These are phyloP conservation scores for Pythium vanterpoolii DNA, from an alignment of 352 stramenopile species.

Conservation along the genomic window DNA sequence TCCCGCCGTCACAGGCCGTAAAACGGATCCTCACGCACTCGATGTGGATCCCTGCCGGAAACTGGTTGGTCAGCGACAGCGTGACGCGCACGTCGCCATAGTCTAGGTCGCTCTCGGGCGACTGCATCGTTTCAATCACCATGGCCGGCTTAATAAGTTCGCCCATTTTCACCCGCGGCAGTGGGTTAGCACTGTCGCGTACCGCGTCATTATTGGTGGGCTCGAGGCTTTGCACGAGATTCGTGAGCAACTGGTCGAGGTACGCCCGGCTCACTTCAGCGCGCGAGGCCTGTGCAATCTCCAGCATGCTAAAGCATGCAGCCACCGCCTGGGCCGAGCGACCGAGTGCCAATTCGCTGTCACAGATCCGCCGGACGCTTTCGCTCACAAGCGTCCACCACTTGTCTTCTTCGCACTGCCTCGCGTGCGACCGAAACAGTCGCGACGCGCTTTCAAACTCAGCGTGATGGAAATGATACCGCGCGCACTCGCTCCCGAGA, in stretches of 20 bases:
- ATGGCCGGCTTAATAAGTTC: slow-evolving; percentile 49
- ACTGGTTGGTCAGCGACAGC: slow-evolving; percentile 52
- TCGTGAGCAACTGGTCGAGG: slow-evolving; percentile 43
- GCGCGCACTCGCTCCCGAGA: slow-evolving; percentile 63
- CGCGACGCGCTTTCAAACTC: slow-evolving; percentile 67
- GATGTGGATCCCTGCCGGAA: slow-evolving; percentile 52
- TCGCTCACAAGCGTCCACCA: slow-evolving; percentile 63
- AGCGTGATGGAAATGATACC: slow-evolving; percentile 46
- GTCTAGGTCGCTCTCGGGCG: slow-evolving; percentile 33
- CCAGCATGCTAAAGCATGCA: slow-evolving; percentile 63
- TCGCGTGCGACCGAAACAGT: slow-evolving; percentile 59
- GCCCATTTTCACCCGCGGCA: slow-evolving; percentile 38
- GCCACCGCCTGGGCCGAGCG: slow-evolving; percentile 49
- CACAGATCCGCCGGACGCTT: slow-evolving; percentile 54
- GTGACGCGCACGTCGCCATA: slow-evolving; percentile 59
- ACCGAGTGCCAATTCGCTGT: slow-evolving; percentile 48
- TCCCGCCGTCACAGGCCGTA: not conserved
- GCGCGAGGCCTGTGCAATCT: slow-evolving; percentile 45
- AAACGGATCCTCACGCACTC: slow-evolving; percentile 55
- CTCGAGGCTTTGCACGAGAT: slow-evolving; percentile 42
- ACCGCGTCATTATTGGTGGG: not conserved
- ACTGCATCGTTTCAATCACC: slow-evolving; percentile 54
- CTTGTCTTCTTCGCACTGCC: slow-evolving; percentile 74
- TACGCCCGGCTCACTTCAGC: slow-evolving; percentile 42
- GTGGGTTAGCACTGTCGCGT: not conserved